These are phyloP conservation scores for Talaromyces proteolyticus DNA, from an alignment of 495 filamentous ascomycete species.

Conservation along the genomic window DNA sequence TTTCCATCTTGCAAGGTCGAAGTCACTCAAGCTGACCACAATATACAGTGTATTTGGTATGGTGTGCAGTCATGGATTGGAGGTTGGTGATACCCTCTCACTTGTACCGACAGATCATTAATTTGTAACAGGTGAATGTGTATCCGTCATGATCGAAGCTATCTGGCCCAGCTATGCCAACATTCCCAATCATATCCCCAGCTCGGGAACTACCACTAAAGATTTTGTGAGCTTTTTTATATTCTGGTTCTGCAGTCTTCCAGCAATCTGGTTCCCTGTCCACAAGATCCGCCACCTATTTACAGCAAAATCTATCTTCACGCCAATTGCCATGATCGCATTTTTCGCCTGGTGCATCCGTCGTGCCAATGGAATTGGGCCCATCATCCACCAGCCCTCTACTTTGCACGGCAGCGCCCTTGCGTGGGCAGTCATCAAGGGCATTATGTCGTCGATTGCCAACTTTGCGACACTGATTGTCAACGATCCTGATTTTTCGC, in stretches of 20 bases:
- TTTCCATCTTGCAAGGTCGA: too few relatives aligned
- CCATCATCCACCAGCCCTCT: slow-evolving; percentile 69
- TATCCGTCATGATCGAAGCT: slow-evolving; percentile 73
- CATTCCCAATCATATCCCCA: slow-evolving; percentile 63
- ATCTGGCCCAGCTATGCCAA: slow-evolving; percentile 68
- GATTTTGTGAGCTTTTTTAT: slow-evolving; percentile 77
- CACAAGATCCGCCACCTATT: slow-evolving; percentile 73
- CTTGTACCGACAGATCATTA: neutral
- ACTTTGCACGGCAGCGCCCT: slow-evolving; percentile 61
- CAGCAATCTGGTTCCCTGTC: slow-evolving; percentile 70
- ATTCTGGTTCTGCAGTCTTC: slow-evolving; percentile 76
- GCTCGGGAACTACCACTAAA: slow-evolving; percentile 67
- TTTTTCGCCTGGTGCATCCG: slow-evolving; percentile 91
- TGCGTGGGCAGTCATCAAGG: slow-evolving; percentile 76
- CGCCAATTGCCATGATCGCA: slow-evolving; percentile 74
- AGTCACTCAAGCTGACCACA: too few relatives aligned
- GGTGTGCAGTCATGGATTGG: slow-evolving; percentile 85
- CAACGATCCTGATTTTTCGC: slow-evolving; percentile 85
- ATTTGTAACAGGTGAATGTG: slow-evolving; percentile 50
- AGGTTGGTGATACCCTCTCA: slow-evolving; percentile 31
- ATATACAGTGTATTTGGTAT: slow-evolving; percentile 44
- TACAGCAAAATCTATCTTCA: slow-evolving; percentile 83
- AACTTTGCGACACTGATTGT: slow-evolving; percentile 82
- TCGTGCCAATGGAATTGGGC: slow-evolving; percentile 77
- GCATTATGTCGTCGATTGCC: slow-evolving; percentile 83